Evolutionary conservation across 257 asterid species (phyloP).

Genomic region (Paulownia fortunei): DNA sequence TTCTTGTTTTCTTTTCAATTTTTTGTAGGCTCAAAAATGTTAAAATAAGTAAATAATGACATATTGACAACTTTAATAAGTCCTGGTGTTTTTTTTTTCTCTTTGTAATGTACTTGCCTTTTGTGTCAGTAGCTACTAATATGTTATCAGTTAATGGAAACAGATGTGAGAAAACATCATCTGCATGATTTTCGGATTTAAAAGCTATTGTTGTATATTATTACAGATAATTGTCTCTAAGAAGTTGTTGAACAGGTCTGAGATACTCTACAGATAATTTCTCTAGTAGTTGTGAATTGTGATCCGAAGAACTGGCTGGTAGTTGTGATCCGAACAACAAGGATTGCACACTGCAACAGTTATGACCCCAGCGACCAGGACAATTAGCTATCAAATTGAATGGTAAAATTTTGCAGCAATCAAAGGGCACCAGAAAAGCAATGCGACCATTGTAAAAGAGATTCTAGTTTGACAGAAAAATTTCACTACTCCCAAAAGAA

Average conservation of each 20-base stretch:
- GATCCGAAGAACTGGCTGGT: slow-evolving; percentile 2
- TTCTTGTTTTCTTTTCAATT: not conserved
- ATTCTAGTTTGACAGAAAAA: too few species aligned
- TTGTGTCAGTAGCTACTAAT: not conserved
- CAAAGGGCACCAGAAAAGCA: too few species aligned
- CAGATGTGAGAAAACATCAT: not conserved
- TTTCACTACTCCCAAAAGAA: too few species aligned
- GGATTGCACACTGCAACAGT: too few species aligned
- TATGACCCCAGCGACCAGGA: not conserved
- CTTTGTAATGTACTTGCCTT: not conserved
- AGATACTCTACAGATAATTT: not conserved
- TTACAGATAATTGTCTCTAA: not conserved
- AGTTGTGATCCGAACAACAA: slow-evolving; percentile 10
- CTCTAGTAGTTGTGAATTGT: not conserved
- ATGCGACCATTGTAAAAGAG: too few species aligned
- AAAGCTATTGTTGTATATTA: not conserved
- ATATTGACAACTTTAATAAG: not conserved
- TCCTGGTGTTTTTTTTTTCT: not conserved
- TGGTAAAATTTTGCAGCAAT: not conserved
- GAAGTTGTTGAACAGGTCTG: not conserved
- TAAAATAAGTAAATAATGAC: not conserved
- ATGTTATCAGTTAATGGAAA: not conserved
- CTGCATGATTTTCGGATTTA: not conserved
- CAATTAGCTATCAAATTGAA: not conserved
- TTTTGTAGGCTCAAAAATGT: not conserved